Conservation (phyloP, 768 basidiomycete species). For the Dioszegia hungarica region DNA sequence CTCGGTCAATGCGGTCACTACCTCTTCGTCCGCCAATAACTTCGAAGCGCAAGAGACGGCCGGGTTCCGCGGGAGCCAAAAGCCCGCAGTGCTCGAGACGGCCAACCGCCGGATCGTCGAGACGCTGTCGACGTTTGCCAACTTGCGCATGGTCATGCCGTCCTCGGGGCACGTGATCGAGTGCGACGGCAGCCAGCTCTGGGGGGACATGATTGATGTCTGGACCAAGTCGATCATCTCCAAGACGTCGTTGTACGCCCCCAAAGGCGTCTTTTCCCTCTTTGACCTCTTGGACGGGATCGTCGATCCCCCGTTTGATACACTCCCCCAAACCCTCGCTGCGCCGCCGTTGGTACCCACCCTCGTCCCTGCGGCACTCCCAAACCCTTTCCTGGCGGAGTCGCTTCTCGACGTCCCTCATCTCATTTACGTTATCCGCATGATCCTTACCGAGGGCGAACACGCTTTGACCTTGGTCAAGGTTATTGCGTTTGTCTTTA, state of each 20-base stretch:
- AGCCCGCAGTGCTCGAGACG: constrained; percentile 53
- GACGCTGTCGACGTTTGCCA: constrained; percentile 49
- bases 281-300: constrained; percentile 52
- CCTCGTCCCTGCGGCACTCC: background rate
- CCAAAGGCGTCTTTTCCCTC: constrained; percentile 51
- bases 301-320: constrained; percentile 46
- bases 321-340: background rate
- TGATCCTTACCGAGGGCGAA: constrained; percentile 50
- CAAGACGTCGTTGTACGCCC: constrained; percentile 51
- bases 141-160: constrained; percentile 38
- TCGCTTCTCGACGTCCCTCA: constrained; percentile 49
- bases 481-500: constrained; percentile 51
- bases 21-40: constrained; percentile 40
- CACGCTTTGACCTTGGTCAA: constrained; percentile 52
- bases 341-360: background rate
- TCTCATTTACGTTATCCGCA: constrained; percentile 48
- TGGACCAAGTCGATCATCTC: constrained; percentile 50
- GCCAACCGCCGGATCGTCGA: constrained; percentile 51
- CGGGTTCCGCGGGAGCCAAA: constrained; percentile 50
- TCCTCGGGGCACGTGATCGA: constrained; percentile 26
- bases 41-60: constrained; percentile 52
- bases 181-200: constrained; percentile 44
- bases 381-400: constrained; percentile 4
- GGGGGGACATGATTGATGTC: constrained; percentile 49
- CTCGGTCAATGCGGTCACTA: constrained; percentile 53